Evolutionary conservation across 2,329 filamentous ascomycete genomes (phyloP).

Genomic region (Venturia effusa): DNA sequence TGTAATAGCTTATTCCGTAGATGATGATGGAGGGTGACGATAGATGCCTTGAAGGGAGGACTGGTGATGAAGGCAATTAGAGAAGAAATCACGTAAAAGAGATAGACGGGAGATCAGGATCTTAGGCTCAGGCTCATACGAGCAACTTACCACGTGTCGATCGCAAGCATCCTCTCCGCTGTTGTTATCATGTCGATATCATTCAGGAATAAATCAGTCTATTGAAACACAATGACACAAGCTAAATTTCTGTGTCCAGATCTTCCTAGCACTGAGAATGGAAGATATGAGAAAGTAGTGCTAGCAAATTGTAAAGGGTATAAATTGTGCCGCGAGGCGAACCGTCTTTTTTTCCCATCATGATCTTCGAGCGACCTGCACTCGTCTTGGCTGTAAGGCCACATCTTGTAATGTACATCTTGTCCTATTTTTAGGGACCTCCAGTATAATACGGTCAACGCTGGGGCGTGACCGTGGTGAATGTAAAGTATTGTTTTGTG

Average conservation of each 20-base stretch:
- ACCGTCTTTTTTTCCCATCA: not conserved
- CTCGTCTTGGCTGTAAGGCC: not conserved
- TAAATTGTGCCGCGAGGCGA: constrained; percentile 1
- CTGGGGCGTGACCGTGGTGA: not conserved
- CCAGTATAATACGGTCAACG: not conserved
- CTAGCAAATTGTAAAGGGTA: not conserved
- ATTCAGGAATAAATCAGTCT: not conserved
- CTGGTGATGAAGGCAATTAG: not conserved
- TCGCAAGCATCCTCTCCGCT: not conserved
- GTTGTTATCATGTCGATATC: not conserved
- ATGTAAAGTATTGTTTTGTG: not conserved
- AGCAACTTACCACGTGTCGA: too few species aligned
- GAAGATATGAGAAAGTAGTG: not conserved
- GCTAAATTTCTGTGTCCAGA: not conserved
- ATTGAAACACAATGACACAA: not conserved
- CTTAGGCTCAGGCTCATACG: not conserved
- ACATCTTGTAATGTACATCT: not conserved
- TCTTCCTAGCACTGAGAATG: not conserved
- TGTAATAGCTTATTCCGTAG: not conserved
- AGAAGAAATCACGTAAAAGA: not conserved
- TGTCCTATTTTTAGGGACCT: not conserved
- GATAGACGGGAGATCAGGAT: not conserved
- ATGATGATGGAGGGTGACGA: not conserved
- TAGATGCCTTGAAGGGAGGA: not conserved
- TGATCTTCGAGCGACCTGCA: not conserved